These are phyloP conservation scores for Anethum foeniculum DNA, from an alignment of 140 eudicot species.

Conservation along the genomic window DNA sequence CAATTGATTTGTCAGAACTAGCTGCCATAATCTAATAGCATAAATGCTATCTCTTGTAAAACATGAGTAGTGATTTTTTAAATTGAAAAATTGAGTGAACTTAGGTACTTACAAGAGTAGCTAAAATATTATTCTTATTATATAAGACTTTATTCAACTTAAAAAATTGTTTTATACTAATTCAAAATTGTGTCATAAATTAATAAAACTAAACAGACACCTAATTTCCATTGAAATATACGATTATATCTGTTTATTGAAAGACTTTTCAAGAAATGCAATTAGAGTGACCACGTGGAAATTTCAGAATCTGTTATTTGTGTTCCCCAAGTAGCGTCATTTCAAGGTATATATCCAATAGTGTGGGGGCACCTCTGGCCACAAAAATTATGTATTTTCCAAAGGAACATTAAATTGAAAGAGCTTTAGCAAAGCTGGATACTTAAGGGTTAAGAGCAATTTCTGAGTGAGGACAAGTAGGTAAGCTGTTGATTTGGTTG, in stretches of 20 bases:
- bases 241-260: too few relatives aligned
- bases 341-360: conserved; percentile 60
- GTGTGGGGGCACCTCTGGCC: conserved; percentile 25
- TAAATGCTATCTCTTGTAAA: neutral
- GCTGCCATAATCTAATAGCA: too few relatives aligned
- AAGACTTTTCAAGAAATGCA: neutral
- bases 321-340: conserved; percentile 51
- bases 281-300: conserved; percentile 54
- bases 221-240: neutral
- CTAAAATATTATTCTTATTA: neutral
- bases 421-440: conserved; percentile 13
- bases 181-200: too few relatives aligned
- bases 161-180: too few relatives aligned
- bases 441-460: conserved; percentile 23
- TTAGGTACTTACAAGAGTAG: neutral
- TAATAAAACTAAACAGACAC: too few relatives aligned
- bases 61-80: neutral
- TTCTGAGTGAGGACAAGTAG: conserved; percentile 31
- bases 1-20: too few relatives aligned
- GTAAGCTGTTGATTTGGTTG: conserved; percentile 14
- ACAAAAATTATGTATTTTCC: conserved; percentile 10
- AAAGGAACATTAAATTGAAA: neutral
- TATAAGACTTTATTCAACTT: too few relatives aligned
- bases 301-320: conserved; percentile 48
- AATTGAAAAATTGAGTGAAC: too few relatives aligned